These are phyloP conservation scores for Onygenales sp. DNA, from an alignment of 2,329 filamentous ascomycete species.

Conservation along the genomic window DNA sequence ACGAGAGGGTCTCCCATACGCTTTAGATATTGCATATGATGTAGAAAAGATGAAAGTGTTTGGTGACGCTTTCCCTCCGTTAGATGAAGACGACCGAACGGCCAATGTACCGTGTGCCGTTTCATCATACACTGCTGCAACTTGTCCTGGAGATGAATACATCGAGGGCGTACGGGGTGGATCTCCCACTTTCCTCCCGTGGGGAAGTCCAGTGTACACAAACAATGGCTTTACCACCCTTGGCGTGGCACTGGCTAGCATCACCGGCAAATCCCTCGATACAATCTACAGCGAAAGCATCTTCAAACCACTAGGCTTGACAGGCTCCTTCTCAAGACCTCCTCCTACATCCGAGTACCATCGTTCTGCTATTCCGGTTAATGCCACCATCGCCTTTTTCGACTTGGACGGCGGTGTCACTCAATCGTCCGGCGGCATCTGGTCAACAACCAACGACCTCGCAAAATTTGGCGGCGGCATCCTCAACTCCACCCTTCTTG, in stretches of 20 bases:
- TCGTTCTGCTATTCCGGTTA: neutral
- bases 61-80: neutral
- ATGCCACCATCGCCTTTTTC: constrained; percentile 19
- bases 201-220: constrained; percentile 40
- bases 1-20: constrained; percentile 24
- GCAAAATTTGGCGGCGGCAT: constrained; percentile 36
- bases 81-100: neutral
- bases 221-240: constrained; percentile 40
- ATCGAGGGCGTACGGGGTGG: constrained; percentile 20
- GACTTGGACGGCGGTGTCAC: constrained; percentile 26
- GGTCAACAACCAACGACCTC: constrained; percentile 35
- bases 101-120: too few species aligned
- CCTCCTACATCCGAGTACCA: constrained; percentile 11
- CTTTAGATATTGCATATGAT: constrained; percentile 20
- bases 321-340: constrained; percentile 27
- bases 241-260: constrained; percentile 37
- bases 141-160: constrained; percentile 19
- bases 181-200: constrained; percentile 35
- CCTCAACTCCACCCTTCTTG: constrained; percentile 28
- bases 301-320: constrained; percentile 35
- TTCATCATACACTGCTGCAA: constrained; percentile 1
- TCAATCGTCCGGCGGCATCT: constrained; percentile 34
- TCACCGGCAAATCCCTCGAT: constrained; percentile 31
- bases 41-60: constrained; percentile 18
- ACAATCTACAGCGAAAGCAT: constrained; percentile 34